These are phyloP conservation scores for Biancaea sappan DNA, from an alignment of 306 rosid species.

Conservation along the genomic window DNA sequence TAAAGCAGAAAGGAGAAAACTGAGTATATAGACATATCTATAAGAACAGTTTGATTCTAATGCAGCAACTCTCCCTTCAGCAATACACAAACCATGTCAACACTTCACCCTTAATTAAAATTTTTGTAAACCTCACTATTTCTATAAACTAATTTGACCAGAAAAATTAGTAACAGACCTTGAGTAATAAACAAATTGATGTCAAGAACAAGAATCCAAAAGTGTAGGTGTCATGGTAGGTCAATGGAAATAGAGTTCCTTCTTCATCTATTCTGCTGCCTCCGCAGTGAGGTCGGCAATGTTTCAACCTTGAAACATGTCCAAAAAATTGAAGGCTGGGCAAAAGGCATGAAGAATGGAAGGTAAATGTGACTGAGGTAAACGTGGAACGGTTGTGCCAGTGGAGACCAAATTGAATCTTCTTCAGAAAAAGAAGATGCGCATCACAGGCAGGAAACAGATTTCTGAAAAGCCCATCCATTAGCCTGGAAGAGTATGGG, in stretches of 20 bases:
- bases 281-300: slow-evolving; percentile 77
- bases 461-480: slow-evolving; percentile 86
- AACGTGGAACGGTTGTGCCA: slow-evolving; percentile 75
- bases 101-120: slow-evolving; percentile 50
- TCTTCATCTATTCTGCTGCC: slow-evolving; percentile 86
- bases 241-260: slow-evolving; percentile 82
- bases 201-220: slow-evolving; percentile 95
- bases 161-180: slow-evolving; percentile 97
- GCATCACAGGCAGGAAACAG: slow-evolving; percentile 67
- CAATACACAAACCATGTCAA: slow-evolving; percentile 53
- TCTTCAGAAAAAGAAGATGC: slow-evolving; percentile 77
- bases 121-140: slow-evolving; percentile 60
- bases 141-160: slow-evolving; percentile 84
- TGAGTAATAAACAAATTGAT: slow-evolving; percentile 77
- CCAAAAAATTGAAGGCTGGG: slow-evolving; percentile 78
- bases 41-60: slow-evolving; percentile 46
- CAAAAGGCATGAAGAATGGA: slow-evolving; percentile 76
- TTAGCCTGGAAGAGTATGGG: slow-evolving; percentile 83
- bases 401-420: slow-evolving; percentile 74
- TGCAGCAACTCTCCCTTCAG: slow-evolving; percentile 43
- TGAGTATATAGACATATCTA: slow-evolving; percentile 30
- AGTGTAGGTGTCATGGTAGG: slow-evolving; percentile 91
- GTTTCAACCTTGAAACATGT: slow-evolving; percentile 75
- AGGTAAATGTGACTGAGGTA: slow-evolving; percentile 76
- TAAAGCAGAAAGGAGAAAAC: slow-evolving; percentile 7